phyloP scores from a whole-genome alignment of 441 rosid genomes.

The Gossypium trilobum region DNA sequence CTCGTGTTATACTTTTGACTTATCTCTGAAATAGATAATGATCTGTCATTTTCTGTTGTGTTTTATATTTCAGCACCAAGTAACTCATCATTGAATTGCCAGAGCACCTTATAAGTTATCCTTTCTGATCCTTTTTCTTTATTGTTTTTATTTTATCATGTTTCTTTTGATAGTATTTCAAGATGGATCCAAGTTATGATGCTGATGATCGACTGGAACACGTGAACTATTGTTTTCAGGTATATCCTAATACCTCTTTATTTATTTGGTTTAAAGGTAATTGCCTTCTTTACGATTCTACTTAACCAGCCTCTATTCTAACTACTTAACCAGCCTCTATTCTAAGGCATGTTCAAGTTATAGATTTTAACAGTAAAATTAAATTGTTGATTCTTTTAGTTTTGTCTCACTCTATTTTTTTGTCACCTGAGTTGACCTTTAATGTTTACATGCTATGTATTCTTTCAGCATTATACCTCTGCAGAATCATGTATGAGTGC shows the following conservation, averaged over 20 bases:
- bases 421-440: slow-evolving; percentile 3
- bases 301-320: background rate
- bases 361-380: background rate
- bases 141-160: slow-evolving; percentile 3
- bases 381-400: background rate
- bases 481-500: slow-evolving; percentile 88
- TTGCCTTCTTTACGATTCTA: background rate
- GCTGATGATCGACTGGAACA: slow-evolving; percentile 75
- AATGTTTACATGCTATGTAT: slow-evolving; percentile 13
- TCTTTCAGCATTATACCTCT: slow-evolving; percentile 79
- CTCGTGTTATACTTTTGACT: slow-evolving; percentile 5
- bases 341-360: background rate
- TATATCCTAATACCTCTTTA: slow-evolving; percentile 24
- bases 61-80: background rate
- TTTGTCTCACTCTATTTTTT: background rate
- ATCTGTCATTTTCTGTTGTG: background rate
- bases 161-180: slow-evolving; percentile 60
- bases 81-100: background rate
- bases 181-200: slow-evolving; percentile 77
- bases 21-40: background rate
- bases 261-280: slow-evolving; percentile 11
- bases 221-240: slow-evolving; percentile 89
- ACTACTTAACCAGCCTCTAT: background rate
- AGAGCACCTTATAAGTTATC: slow-evolving; percentile 7
- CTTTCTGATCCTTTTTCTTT: background rate